These are phyloP conservation scores for Myxozyma geophila DNA, from an alignment of 805 yeast species.

Conservation along the genomic window DNA sequence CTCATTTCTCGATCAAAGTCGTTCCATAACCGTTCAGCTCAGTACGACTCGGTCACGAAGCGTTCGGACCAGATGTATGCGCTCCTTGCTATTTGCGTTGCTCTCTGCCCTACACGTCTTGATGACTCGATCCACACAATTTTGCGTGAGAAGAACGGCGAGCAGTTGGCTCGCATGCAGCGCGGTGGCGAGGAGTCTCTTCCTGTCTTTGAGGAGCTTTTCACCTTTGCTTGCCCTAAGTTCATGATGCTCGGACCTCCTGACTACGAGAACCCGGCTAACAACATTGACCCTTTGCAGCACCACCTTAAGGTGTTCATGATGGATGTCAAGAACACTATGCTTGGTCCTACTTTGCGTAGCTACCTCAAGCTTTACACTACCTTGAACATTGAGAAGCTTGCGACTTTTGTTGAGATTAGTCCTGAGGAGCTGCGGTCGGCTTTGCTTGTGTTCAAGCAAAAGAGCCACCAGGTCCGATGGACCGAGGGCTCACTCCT, in stretches of 20 bases:
- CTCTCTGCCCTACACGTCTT: constrained; percentile 53
- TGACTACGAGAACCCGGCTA: constrained; percentile 43
- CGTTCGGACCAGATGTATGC: constrained; percentile 59
- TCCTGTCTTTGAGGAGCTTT: constrained; percentile 52
- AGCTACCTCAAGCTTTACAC: constrained; percentile 54
- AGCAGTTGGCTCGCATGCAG: constrained; percentile 50
- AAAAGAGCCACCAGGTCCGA: constrained; percentile 51
- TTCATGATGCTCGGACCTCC: constrained; percentile 52
- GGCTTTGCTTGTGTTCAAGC: constrained; percentile 51
- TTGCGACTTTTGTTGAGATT: constrained; percentile 49
- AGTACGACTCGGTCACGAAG: constrained; percentile 54
- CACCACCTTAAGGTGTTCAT: constrained; percentile 53
- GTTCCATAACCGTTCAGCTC: constrained; percentile 49
- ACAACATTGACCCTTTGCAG: constrained; percentile 48
- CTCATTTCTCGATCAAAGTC: constrained; percentile 54
- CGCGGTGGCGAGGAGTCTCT: constrained; percentile 52
- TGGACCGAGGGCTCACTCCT: constrained; percentile 51
- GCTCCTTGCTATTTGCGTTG: constrained; percentile 52
- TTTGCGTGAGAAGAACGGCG: constrained; percentile 55
- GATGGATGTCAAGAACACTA: constrained; percentile 48
- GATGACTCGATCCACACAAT: constrained; percentile 53
- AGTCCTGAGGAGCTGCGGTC: constrained; percentile 48
- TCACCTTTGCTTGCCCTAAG: constrained; percentile 55
- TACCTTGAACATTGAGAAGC: constrained; percentile 52
- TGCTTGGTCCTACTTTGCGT: constrained; percentile 50